These are phyloP conservation scores for Jaapia argillacea DNA, from an alignment of 768 basidiomycete genomes.

Conservation along the genomic window DNA sequence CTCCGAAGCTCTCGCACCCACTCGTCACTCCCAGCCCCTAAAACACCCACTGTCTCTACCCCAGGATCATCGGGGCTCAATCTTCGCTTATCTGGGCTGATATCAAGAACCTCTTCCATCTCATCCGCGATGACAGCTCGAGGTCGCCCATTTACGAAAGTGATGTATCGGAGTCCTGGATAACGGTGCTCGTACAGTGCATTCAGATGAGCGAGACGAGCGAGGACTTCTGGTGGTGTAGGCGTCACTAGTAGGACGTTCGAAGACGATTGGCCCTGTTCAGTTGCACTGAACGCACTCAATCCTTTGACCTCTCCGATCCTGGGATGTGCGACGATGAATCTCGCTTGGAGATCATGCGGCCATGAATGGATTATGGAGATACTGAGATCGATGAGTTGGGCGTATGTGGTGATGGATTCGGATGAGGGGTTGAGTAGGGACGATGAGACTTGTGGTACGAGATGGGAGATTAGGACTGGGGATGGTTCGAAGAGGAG, in stretches of 20 bases:
- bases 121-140: constrained; percentile 64
- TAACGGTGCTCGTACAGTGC: constrained; percentile 64
- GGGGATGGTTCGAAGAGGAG: constrained; percentile 62
- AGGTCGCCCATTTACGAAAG: constrained; percentile 82
- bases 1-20: constrained; percentile 67
- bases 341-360: constrained; percentile 37
- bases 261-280: constrained; percentile 43
- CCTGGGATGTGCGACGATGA: constrained; percentile 80
- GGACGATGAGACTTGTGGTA: constrained; percentile 35
- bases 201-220: constrained; percentile 67
- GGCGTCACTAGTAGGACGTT: constrained; percentile 26
- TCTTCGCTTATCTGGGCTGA: constrained; percentile 28
- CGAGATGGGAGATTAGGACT: constrained; percentile 39
- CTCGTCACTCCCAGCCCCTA: constrained; percentile 28
- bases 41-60: constrained; percentile 23
- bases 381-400: constrained; percentile 48
- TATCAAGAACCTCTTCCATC: constrained; percentile 60
- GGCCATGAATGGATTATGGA: constrained; percentile 44
- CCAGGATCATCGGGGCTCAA: constrained; percentile 32
- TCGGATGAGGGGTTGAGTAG: constrained; percentile 2
- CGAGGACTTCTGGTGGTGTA: constrained; percentile 68
- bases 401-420: constrained; percentile 31
- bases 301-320: constrained; percentile 79
- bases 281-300: constrained; percentile 65
- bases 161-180: constrained; percentile 77